Conservation (phyloP, 2,329 filamentous ascomycete species). For the Juglanconis sp. region DNA sequence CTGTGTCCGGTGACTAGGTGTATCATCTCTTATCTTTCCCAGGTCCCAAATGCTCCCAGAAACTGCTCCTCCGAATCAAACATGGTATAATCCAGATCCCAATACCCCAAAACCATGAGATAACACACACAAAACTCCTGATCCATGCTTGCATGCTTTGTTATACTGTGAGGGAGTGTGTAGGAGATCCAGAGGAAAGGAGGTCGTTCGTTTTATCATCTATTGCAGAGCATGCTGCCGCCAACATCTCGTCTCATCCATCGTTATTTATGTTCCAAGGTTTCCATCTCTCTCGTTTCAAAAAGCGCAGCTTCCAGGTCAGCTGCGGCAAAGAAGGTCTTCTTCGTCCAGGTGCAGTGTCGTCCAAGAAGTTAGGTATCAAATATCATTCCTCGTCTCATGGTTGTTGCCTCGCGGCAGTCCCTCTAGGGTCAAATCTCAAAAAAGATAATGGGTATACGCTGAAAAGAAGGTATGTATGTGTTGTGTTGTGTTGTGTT, state of each 20-base stretch:
- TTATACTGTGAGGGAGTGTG: background rate
- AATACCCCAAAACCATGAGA: background rate
- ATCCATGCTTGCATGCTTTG: background rate
- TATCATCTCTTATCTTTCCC: constrained; percentile 5
- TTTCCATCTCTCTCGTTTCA: background rate
- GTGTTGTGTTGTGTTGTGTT: background rate
- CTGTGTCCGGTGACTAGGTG: background rate
- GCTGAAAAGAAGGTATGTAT: constrained; percentile 12
- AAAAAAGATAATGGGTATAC: constrained; percentile 26
- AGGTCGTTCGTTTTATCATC: constrained; percentile 8
- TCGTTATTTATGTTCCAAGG: background rate
- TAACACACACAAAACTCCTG: constrained; percentile 9
- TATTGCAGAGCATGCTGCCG: background rate
- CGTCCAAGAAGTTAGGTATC: constrained; percentile 19
- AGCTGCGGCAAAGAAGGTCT: constrained; percentile 12
- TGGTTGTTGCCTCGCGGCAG: constrained; percentile 17
- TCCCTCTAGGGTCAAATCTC: constrained; percentile 14
- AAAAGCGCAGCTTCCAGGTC: constrained; percentile 16
- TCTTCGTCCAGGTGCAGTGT: constrained; percentile 14
- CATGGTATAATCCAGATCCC: constrained; percentile 9
- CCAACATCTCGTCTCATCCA: background rate
- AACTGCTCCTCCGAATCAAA: background rate
- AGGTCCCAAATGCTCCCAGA: background rate
- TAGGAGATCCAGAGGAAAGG: background rate
- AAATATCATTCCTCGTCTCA: constrained; percentile 9